Base-by-base conservation (phyloP, 352 stramenopile species). In the Halophytophthora batemanensis region DNA sequence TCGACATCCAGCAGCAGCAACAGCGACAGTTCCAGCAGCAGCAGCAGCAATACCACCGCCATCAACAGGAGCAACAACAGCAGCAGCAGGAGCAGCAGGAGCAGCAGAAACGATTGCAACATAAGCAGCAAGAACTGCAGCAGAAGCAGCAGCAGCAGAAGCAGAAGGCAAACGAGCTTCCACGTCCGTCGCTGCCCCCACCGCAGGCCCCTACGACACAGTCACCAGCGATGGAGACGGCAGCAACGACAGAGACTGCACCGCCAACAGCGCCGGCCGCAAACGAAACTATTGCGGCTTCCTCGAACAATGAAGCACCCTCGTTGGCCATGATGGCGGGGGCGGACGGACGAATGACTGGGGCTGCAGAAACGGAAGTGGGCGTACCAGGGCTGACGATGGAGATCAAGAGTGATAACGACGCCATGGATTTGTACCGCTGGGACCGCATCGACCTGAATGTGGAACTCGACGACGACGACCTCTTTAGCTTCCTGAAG, bases 401-500 rank as follows among this genome's bases (percentile, higher is more conserved):
- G 25, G 64, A 66, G n/a, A 43, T 31, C 19, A 69, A 69, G 38
- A 60, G 36, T 28, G 74, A 86, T 0, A 63, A 77, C 46, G 80
- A 90, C 19, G 55, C 71, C 21, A 56, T 90, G 47, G 80, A 91
- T 69, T 60, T 83, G 22, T 89, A 87, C 50, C 77, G 74, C 19
- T 92, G 81, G 81, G 78, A 91, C 50, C 71, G 77, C 48, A 87
- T 93, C 56, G 77, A 92, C 55, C 61, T 91, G 34, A 86, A 93
- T 54, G 82, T 91, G 56, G 78, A 71, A 53, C 66, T 95, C 51
- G 79, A 87, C 64, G 84, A 93, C 45, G 79, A 92, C 53, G 84
- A 95, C 58, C 66, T 95, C 14, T 95, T 95, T 45, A 73, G 80
- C 29, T 95, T 95, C 68, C 50, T 95, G 25, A 90, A 89, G 61